Evolutionary conservation across 768 basidiomycete species (phyloP).

Genomic region (Lyophyllum atratum): DNA sequence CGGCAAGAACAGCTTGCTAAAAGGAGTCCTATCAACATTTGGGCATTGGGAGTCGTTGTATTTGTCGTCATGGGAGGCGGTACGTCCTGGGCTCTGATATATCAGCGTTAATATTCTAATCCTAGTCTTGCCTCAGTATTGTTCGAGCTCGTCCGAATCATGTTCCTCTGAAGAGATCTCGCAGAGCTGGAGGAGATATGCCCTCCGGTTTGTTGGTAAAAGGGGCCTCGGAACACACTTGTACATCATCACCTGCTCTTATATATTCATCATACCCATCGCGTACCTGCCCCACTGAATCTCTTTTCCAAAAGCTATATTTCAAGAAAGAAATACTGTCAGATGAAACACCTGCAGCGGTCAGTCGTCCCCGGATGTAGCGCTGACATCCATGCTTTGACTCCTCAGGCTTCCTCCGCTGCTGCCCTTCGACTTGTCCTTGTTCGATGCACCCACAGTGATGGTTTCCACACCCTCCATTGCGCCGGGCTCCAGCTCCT

Average conservation of each 20-base stretch:
- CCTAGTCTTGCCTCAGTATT: conserved; percentile 48
- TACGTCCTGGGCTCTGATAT: conserved; percentile 32
- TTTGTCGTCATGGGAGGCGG: conserved; percentile 85
- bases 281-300: background rate
- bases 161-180: conserved; percentile 60
- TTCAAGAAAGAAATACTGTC: conserved; percentile 3
- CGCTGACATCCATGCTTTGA: conserved; percentile 65
- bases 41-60: conserved; percentile 71
- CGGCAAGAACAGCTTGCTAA: conserved; percentile 71
- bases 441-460: conserved; percentile 23
- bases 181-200: background rate
- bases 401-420: conserved; percentile 47
- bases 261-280: conserved; percentile 12
- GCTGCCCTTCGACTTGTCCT: conserved; percentile 37
- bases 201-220: background rate
- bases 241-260: conserved; percentile 15
- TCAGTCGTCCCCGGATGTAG: conserved; percentile 55
- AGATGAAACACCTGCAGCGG: conserved; percentile 14
- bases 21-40: conserved; percentile 72
- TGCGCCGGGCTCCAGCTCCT: conserved; percentile 78
- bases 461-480: conserved; percentile 73
- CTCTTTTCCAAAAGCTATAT: background rate
- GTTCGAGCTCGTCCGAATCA: conserved; percentile 66
- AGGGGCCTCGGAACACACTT: conserved; percentile 6
- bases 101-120: background rate